Conservation (phyloP, 805 yeast genomes). For the Ogataea polymorpha region DNA sequence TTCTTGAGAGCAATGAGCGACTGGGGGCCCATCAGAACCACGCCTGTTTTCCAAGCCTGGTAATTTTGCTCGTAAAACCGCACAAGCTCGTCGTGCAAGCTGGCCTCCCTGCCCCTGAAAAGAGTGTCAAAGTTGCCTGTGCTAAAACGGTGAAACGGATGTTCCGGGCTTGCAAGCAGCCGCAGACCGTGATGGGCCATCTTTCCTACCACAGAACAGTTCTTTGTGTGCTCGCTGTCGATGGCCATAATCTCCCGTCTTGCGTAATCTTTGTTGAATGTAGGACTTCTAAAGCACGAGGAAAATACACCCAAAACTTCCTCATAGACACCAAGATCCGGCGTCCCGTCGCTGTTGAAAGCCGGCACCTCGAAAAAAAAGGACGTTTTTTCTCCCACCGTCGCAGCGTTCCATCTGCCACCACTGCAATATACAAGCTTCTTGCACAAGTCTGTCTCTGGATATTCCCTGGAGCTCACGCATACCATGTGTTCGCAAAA, state of each 20-base stretch:
- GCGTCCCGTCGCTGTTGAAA: constrained; percentile 11
- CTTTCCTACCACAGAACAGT: constrained; percentile 42
- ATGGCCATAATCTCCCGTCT: constrained; percentile 57
- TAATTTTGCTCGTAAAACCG: constrained; percentile 43
- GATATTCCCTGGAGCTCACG: constrained; percentile 54
- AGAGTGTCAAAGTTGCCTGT: constrained; percentile 63
- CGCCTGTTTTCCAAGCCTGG: constrained; percentile 46
- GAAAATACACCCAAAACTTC: constrained; percentile 48
- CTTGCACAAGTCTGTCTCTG: constrained; percentile 45
- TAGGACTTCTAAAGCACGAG: constrained; percentile 48
- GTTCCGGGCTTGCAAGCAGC: constrained; percentile 42
- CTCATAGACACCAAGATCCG: constrained; percentile 38
- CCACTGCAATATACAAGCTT: constrained; percentile 43
- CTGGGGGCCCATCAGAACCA: constrained; percentile 66
- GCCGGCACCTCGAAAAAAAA: constrained; percentile 62
- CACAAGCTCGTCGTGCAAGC: constrained; percentile 36
- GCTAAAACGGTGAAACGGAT: constrained; percentile 59
- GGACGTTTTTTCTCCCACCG: constrained; percentile 64
- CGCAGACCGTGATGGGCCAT: constrained; percentile 58
- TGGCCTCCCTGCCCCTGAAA: constrained; percentile 31
- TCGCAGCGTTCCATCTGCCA: constrained; percentile 64
- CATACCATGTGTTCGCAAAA: constrained; percentile 75
- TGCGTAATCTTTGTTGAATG: constrained; percentile 41
- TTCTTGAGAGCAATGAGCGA: constrained; percentile 57
- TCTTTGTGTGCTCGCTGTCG: constrained; percentile 64